Conservation (phyloP, 2,329 filamentous ascomycete genomes). For the Periconia sp. region DNA sequence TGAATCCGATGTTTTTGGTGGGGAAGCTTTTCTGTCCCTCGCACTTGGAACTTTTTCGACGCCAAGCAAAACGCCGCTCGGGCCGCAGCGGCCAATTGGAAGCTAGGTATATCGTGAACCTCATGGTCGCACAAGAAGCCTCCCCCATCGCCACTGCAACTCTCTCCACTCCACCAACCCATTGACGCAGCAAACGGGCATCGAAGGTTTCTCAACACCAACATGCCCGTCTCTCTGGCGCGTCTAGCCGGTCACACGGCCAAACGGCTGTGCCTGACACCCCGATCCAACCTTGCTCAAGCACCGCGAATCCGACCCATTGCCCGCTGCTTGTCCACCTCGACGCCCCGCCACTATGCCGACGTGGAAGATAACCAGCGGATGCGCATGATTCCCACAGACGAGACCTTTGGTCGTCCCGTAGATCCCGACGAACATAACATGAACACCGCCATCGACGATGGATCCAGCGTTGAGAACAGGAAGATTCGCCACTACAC, state of each 20-base stretch:
- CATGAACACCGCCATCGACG: slow-evolving; percentile 48
- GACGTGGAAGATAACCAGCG: slow-evolving; percentile 51
- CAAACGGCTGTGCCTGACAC: slow-evolving; percentile 65
- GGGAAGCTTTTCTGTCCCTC: slow-evolving; percentile 17
- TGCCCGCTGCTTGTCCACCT: slow-evolving; percentile 67
- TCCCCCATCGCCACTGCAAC: slow-evolving; percentile 36
- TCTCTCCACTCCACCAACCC: slow-evolving; percentile 35
- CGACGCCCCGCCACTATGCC: slow-evolving; percentile 64
- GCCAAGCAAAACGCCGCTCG: slow-evolving; percentile 28
- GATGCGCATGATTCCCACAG: slow-evolving; percentile 66
- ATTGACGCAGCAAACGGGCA: slow-evolving; percentile 38
- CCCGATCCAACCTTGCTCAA: slow-evolving; percentile 47
- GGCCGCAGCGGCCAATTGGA: slow-evolving; percentile 24
- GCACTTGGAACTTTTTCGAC: slow-evolving; percentile 26
- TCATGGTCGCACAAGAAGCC: slow-evolving; percentile 27
- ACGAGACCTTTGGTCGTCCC: slow-evolving; percentile 62
- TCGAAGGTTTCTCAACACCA: slow-evolving; percentile 34
- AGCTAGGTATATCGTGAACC: slow-evolving; percentile 26
- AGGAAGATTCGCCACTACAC: slow-evolving; percentile 98
- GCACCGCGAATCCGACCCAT: slow-evolving; percentile 46
- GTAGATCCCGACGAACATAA: slow-evolving; percentile 41
- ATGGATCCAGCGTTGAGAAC: slow-evolving; percentile 50
- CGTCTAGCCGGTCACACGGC: slow-evolving; percentile 72
- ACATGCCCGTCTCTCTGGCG: slow-evolving; percentile 71
- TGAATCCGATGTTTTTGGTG: slow-evolving; percentile 13